Percentiles rank a stretch among this genome's conserved stretches.
These are phyloP conservation scores for Lentinula detonsa DNA, from an alignment of 768 basidiomycete genomes.

Conservation along the genomic window DNA sequence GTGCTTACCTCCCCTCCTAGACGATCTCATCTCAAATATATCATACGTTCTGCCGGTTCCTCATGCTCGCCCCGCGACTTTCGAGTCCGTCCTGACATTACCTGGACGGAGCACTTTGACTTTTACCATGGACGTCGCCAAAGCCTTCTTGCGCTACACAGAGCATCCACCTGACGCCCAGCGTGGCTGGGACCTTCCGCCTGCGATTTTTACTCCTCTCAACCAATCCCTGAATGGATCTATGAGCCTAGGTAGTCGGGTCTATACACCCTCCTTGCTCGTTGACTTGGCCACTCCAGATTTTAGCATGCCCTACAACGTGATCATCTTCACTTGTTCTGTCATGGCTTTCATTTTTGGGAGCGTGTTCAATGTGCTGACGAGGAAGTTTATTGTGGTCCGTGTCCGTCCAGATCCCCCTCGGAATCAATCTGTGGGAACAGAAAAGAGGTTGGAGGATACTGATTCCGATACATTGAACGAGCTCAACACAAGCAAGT, in stretches of 20 bases:
- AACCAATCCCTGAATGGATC: constrained; percentile 7
- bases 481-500: neutral
- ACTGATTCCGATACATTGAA: neutral
- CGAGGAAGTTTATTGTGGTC: constrained; percentile 69
- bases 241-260: constrained; percentile 25
- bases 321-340: constrained; percentile 94
- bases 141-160: constrained; percentile 86
- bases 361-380: constrained; percentile 82
- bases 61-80: constrained; percentile 68
- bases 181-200: constrained; percentile 90
- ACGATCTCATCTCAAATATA: constrained; percentile 57
- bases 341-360: constrained; percentile 92
- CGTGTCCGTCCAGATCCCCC: constrained; percentile 22
- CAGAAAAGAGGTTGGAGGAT: neutral
- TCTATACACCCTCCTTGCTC: constrained; percentile 80
- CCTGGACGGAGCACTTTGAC: constrained; percentile 61
- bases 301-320: constrained; percentile 99
- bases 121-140: constrained; percentile 69
- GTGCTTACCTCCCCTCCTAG: constrained; percentile 25
- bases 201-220: constrained; percentile 64
- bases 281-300: constrained; percentile 97
- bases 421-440: neutral
- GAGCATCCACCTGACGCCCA: constrained; percentile 96
- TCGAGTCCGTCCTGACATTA: constrained; percentile 67
- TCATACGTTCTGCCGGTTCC: constrained; percentile 63